phyloP scores from a whole-genome alignment of 768 basidiomycete species.

The Rhodosporidiobolus odoratus region DNA sequence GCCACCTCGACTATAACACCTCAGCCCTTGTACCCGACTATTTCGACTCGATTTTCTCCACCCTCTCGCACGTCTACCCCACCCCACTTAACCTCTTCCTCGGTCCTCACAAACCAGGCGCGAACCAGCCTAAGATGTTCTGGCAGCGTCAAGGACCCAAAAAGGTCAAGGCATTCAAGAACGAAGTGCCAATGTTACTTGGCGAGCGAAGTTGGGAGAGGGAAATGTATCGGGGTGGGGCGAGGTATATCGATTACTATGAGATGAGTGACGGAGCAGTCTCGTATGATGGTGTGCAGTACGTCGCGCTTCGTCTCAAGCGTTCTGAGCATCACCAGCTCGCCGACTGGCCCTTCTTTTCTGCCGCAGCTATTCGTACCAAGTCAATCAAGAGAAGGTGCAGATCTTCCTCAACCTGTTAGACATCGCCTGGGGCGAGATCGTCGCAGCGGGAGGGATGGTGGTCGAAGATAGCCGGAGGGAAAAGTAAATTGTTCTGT shows the following conservation, averaged over 20 bases:
- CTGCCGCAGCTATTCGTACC: background rate
- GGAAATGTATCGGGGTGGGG: background rate
- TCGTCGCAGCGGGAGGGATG: background rate
- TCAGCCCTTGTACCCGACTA: background rate
- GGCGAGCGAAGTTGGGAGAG: background rate
- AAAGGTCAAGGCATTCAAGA: background rate
- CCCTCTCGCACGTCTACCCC: background rate
- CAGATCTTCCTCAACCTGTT: constrained; percentile 10
- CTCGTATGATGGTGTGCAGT: constrained; percentile 7
- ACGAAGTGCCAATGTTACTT: background rate
- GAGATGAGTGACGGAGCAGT: background rate
- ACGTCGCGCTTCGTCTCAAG: background rate
- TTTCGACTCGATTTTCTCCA: background rate
- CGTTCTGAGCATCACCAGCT: too few species aligned
- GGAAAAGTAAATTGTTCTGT: background rate
- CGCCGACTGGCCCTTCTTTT: background rate
- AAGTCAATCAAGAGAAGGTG: constrained; percentile 22
- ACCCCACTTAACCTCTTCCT: background rate
- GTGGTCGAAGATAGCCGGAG: background rate
- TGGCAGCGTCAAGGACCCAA: background rate
- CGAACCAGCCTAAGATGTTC: background rate
- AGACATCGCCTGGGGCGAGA: constrained; percentile 9
- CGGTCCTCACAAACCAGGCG: background rate
- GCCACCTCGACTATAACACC: background rate
- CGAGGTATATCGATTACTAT: constrained; percentile 4